Conservation (phyloP, 345 rosid species). For the Salix dunnii region DNA sequence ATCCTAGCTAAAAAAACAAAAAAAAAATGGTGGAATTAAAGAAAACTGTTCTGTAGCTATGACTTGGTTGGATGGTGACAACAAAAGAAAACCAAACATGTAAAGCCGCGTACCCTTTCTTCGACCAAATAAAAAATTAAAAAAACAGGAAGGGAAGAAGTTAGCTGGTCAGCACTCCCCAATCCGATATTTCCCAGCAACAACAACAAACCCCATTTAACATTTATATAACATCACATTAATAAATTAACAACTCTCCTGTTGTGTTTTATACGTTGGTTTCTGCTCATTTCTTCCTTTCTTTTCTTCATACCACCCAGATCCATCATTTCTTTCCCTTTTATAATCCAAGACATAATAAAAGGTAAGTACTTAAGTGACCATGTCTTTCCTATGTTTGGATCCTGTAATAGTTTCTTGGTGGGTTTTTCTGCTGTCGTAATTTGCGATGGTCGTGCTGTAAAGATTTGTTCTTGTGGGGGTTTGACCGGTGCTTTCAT, state of each 20-base stretch:
- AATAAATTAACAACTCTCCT: background rate
- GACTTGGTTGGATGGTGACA: background rate
- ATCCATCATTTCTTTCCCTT: slow-evolving; percentile 6
- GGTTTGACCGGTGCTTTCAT: background rate
- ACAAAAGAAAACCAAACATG: background rate
- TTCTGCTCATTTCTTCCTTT: background rate
- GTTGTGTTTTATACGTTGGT: background rate
- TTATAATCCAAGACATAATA: background rate
- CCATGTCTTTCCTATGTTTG: background rate
- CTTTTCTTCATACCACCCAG: background rate
- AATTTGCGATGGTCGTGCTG: background rate
- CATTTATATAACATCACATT: background rate
- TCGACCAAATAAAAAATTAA: background rate
- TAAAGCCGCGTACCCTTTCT: background rate
- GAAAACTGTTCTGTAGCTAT: background rate
- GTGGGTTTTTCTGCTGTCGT: background rate
- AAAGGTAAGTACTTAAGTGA: background rate
- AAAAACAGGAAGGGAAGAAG: background rate
- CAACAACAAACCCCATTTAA: slow-evolving; percentile 1
- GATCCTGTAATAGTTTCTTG: background rate
- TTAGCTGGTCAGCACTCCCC: slow-evolving; percentile 37
- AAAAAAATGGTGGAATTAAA: background rate
- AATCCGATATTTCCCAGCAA: slow-evolving; percentile 29
- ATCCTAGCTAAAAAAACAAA: background rate
- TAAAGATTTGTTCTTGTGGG: background rate